phyloP scores from a whole-genome alignment of 129 eudicot genomes.

The Glebionis coronaria region DNA sequence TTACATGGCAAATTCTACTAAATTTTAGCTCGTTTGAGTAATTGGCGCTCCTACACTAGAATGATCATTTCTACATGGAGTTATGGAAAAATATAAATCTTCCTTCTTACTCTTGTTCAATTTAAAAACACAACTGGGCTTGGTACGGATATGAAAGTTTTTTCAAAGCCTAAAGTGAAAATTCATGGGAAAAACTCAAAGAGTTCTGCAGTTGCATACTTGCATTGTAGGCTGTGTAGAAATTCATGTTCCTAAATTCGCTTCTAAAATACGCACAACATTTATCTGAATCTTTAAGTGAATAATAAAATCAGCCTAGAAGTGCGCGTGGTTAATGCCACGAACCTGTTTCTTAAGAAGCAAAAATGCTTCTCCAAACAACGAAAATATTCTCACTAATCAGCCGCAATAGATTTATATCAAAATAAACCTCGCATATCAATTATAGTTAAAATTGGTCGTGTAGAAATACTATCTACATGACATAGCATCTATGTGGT shows the following conservation, averaged over 20 bases:
- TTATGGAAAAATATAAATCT: no score
- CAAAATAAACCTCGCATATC: background rate
- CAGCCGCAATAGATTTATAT: background rate
- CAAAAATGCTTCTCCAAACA: background rate
- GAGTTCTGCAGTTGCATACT: slow-evolving; percentile 8
- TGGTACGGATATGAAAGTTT: no score
- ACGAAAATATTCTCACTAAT: background rate
- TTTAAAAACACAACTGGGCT: no score
- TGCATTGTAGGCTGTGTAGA: background rate
- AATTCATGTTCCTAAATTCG: slow-evolving; percentile 12
- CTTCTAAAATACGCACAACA: background rate
- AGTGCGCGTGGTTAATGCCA: background rate
- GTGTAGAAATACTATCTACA: background rate
- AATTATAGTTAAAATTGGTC: background rate
- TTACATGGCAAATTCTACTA: background rate
- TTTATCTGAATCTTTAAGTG: background rate
- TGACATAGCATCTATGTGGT: background rate
- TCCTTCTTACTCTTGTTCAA: no score
- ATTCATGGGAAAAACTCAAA: background rate
- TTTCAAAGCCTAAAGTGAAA: slow-evolving; percentile 3
- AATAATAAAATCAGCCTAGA: background rate
- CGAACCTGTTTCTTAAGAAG: background rate
- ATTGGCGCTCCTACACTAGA: no score
- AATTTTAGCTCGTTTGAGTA: background rate
- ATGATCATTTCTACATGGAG: no score